Conservation (phyloP, 2,329 filamentous ascomycete genomes). For the Diplodia sapinea region DNA sequence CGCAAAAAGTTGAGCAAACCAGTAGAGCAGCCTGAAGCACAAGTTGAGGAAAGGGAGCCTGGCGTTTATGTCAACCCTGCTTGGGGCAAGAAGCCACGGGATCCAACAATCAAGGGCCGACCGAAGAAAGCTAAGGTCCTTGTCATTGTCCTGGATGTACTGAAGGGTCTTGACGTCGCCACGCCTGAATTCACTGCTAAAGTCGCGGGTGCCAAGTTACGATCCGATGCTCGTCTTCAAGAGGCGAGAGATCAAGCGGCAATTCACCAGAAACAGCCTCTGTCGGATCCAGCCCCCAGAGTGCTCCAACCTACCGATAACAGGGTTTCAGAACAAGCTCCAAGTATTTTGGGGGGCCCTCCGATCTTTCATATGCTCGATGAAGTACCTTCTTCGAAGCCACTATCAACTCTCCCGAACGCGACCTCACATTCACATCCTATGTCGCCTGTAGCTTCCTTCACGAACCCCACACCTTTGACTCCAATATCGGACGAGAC, state of each 20-base stretch:
- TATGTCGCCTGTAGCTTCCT: too few species aligned
- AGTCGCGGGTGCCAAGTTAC: constrained; percentile 7
- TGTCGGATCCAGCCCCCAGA: not conserved
- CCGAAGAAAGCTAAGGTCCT: constrained; percentile 52
- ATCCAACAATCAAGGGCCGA: constrained; percentile 44
- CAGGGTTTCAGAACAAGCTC: not conserved
- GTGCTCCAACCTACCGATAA: not conserved
- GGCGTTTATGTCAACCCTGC: constrained; percentile 55
- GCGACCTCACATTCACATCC: not conserved
- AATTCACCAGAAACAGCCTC: not conserved
- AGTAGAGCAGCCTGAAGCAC: not conserved
- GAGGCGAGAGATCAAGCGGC: too few species aligned
- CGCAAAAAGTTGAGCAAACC: not conserved
- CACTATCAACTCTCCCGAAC: not conserved
- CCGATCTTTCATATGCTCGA: constrained; percentile 27
- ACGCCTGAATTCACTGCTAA: constrained; percentile 2
- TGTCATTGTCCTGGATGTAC: constrained; percentile 48
- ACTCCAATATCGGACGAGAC: not conserved
- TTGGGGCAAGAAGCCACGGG: constrained; percentile 43
- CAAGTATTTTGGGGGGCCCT: not conserved
- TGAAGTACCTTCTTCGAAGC: not conserved
- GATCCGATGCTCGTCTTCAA: not conserved
- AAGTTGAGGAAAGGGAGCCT: constrained; percentile 34
- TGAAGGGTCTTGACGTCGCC: constrained; percentile 35
- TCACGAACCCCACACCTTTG: not conserved